Base-by-base conservation (phyloP, 768 basidiomycete species). In the Panaeolus papilionaceus region DNA sequence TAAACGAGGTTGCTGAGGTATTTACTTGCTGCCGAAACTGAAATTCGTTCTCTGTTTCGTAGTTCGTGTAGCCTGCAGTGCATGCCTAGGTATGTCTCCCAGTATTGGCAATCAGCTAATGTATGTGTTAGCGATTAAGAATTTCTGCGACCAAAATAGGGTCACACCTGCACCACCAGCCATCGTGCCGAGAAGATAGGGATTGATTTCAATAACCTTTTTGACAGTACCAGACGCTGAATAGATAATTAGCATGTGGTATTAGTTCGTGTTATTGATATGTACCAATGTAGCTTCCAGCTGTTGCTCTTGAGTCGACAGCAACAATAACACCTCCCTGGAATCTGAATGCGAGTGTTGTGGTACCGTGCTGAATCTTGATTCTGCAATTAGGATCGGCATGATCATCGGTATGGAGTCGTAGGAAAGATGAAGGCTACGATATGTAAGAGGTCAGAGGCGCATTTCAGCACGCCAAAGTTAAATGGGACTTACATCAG, bases 181-280 rank as follows among this genome's bases (percentile, higher is more conserved):
- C 97, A 99, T 99, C 1, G 98, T 99, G 69, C 98, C 98, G n/a
- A 99, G 87, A 62, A 99, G 81, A 82, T 96, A 99, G 47, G 95
- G 95, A 82, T 99, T 99, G 80, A 99, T 99, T 83, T 99, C 98
- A 73, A 99, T 99, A 70, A 99, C 96, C 84, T 98, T 99, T 86
- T 97, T 99, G 69, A 99, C 95, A 16, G 97, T 99, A 64, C 97
- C 96, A 20, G 92, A 95, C 0, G 97, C 97, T 98, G 75, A 44
- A 23, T 37, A n/a, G 9, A 12, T 33, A 62, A 26, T 74, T 69
- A 71, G 39, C 23, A 38, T 63, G 54, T 18, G 51, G 38, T 16
- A 37, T 58, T 33, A 28, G 39, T 47, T 62, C 20, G 38, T 26
- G 1, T 3, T 9, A 23, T n/a, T 38, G 3, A 23, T 2, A 83